phyloP scores from a whole-genome alignment of 768 basidiomycete species.

The Collybia mongolica region DNA sequence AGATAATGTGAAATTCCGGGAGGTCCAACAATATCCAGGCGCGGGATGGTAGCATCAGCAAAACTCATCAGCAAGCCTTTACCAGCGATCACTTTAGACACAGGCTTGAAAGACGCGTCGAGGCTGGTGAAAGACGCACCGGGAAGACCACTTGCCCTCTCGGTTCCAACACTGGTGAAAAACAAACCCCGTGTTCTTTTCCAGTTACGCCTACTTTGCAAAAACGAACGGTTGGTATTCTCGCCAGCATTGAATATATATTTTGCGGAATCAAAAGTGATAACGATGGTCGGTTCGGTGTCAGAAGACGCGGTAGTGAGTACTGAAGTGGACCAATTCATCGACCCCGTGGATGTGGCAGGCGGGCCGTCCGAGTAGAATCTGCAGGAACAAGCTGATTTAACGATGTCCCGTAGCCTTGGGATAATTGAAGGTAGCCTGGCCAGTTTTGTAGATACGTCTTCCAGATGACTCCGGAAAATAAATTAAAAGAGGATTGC shows the following conservation, averaged over 20 bases:
- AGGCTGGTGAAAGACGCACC: conserved; percentile 39
- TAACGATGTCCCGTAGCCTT: conserved; percentile 7
- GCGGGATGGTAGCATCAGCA: conserved; percentile 64
- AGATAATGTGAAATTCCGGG: conserved; percentile 68
- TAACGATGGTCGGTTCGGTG: conserved; percentile 74
- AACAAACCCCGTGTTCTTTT: conserved; percentile 71
- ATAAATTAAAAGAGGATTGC: conserved; percentile 4
- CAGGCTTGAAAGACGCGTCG: not conserved
- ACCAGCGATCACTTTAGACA: not conserved
- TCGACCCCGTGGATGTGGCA: conserved; percentile 19
- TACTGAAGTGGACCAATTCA: conserved; percentile 67
- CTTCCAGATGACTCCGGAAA: conserved; percentile 2
- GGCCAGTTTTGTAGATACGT: conserved; percentile 7
- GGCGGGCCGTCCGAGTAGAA: conserved; percentile 3
- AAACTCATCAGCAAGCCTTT: conserved; percentile 77
- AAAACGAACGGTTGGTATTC: conserved; percentile 70
- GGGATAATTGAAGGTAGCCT: conserved; percentile 5
- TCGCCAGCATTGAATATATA: conserved; percentile 91
- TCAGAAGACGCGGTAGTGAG: conserved; percentile 64
- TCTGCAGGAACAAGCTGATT: conserved; percentile 7
- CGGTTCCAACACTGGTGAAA: conserved; percentile 61
- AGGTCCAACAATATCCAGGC: conserved; percentile 69
- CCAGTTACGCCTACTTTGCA: conserved; percentile 66
- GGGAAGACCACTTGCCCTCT: conserved; percentile 68
- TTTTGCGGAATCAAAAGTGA: conserved; percentile 75